Evolutionary conservation across 306 rosid genomes (phyloP).

Genomic region (Ochetophila trinervis): DNA sequence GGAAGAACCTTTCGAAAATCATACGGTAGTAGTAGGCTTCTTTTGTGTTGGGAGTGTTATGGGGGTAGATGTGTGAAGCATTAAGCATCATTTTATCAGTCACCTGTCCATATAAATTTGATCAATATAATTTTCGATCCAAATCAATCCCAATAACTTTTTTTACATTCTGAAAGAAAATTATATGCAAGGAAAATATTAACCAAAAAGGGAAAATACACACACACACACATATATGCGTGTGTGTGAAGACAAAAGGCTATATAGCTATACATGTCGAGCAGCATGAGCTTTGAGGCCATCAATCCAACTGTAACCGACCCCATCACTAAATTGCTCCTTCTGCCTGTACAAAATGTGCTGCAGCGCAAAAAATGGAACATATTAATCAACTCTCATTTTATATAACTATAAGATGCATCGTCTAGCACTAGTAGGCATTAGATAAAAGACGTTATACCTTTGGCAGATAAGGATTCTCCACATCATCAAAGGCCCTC

Average conservation of each 20-base stretch:
- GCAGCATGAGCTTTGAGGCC: conserved; percentile 91
- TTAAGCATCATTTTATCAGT: conserved; percentile 79
- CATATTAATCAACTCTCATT: conserved; percentile 19
- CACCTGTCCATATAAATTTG: conserved; percentile 43
- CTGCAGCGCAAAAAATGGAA: conserved; percentile 42
- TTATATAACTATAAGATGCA: not conserved
- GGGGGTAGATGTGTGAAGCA: conserved; percentile 75
- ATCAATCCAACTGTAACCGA: conserved; percentile 97
- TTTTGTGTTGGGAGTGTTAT: conserved; percentile 81
- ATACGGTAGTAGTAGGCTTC: conserved; percentile 93
- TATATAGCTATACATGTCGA: conserved; percentile 51
- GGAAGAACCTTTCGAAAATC: conserved; percentile 94
- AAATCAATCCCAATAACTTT: not conserved
- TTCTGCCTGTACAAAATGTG: conserved; percentile 90
- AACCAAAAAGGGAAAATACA: not conserved
- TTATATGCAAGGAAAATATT: not conserved
- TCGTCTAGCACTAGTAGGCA: not conserved
- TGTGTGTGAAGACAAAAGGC: not conserved
- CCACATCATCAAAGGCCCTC: conserved; percentile 90
- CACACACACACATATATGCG: no score
- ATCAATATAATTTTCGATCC: conserved; percentile 14
- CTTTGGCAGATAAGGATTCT: conserved; percentile 91
- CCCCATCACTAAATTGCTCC: conserved; percentile 97
- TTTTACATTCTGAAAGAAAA: not conserved
- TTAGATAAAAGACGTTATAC: conserved; percentile 24